Conservation (phyloP, 768 basidiomycete species). For the Lepiota venenata region DNA sequence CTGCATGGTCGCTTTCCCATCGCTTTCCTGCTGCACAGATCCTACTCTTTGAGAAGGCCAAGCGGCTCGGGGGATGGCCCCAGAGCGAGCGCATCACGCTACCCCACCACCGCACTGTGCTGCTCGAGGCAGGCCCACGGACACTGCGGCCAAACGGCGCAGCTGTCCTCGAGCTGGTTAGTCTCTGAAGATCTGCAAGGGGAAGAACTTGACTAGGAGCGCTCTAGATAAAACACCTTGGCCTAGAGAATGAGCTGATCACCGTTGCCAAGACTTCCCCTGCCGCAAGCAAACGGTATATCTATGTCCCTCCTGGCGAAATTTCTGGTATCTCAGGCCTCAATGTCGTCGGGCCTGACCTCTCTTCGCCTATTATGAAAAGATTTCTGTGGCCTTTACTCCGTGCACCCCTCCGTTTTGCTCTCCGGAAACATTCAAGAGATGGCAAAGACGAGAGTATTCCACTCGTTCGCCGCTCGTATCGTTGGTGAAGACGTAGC, state of each 20-base stretch:
- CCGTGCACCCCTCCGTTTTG: slow-evolving; percentile 57
- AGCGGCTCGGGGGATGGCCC: slow-evolving; percentile 85
- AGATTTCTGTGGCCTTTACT: slow-evolving; percentile 27
- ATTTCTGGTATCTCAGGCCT: slow-evolving; percentile 43
- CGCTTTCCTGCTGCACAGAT: slow-evolving; percentile 58
- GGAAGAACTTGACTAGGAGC: not conserved
- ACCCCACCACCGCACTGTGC: slow-evolving; percentile 29
- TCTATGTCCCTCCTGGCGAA: slow-evolving; percentile 46
- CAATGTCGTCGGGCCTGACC: slow-evolving; percentile 33
- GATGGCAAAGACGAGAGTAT: slow-evolving; percentile 69
- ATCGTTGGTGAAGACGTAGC: slow-evolving; percentile 76
- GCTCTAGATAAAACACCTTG: slow-evolving; percentile 73
- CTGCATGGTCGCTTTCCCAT: slow-evolving; percentile 74
- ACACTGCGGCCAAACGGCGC: slow-evolving; percentile 78
- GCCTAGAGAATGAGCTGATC: slow-evolving; percentile 55
- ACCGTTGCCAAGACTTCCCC: slow-evolving; percentile 64
- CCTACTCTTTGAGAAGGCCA: slow-evolving; percentile 64
- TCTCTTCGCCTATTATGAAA: slow-evolving; percentile 36
- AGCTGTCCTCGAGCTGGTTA: slow-evolving; percentile 76
- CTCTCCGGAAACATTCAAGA: slow-evolving; percentile 35
- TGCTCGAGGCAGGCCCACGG: slow-evolving; percentile 85
- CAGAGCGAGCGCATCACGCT: slow-evolving; percentile 53
- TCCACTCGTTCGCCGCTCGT: slow-evolving; percentile 69
- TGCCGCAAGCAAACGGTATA: slow-evolving; percentile 74
- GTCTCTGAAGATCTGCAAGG: slow-evolving; percentile 17